phyloP scores from a whole-genome alignment of 176 grass and related monocot genomes.

The Oryza meyeriana region DNA sequence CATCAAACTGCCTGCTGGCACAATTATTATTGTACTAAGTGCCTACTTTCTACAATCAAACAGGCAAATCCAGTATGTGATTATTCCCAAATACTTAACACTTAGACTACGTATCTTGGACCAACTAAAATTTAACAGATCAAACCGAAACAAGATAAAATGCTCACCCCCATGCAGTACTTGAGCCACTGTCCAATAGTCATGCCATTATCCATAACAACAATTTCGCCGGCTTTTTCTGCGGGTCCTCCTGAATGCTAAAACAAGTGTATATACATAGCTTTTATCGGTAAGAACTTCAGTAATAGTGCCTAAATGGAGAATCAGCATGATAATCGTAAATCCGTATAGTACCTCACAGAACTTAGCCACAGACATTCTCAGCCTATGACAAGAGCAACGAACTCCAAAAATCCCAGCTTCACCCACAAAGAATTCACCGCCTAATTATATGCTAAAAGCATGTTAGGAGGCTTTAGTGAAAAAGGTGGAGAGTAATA shows the following conservation, averaged over 20 bases:
- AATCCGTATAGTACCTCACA: constrained; percentile 61
- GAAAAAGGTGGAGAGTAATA: not conserved
- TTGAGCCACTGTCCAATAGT: constrained; percentile 76
- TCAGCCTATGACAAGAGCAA: constrained; percentile 69
- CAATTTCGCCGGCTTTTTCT: constrained; percentile 82
- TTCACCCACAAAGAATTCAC: constrained; percentile 69
- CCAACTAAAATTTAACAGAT: constrained; percentile 2
- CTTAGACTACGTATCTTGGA: not conserved
- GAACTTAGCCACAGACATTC: constrained; percentile 88
- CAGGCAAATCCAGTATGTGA: not conserved
- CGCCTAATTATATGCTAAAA: constrained; percentile 52
- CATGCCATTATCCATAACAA: constrained; percentile 87
- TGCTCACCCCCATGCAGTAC: constrained; percentile 64
- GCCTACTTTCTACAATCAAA: not conserved
- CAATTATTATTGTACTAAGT: constrained; percentile 6
- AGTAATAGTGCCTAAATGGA: not conserved
- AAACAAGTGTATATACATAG: constrained; percentile 32
- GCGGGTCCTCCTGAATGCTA: constrained; percentile 75
- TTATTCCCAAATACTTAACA: not conserved
- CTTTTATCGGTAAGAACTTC: constrained; percentile 15
- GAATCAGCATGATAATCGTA: constrained; percentile 29
- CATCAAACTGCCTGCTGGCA: not conserved
- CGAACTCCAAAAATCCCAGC: constrained; percentile 67
- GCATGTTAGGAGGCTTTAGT: constrained; percentile 25
- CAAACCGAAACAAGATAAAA: not conserved